Evolutionary conservation across 2,329 filamentous ascomycete species (phyloP).

Genomic region (Fusarium duplospermum): DNA sequence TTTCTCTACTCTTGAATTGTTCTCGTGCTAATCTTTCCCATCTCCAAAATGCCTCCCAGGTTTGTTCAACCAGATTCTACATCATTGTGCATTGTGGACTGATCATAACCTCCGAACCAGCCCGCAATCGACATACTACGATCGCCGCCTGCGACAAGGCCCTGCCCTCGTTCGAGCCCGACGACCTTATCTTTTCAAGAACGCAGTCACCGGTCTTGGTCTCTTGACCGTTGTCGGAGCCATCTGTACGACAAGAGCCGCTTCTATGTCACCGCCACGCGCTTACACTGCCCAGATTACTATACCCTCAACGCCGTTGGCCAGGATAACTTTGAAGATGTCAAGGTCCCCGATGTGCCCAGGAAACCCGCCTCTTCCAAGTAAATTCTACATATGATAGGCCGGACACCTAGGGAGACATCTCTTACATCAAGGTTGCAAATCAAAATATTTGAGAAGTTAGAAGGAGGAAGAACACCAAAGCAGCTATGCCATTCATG

Average conservation of each 20-base stretch:
- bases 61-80: slow-evolving; percentile 18
- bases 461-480: slow-evolving; percentile 17
- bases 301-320: slow-evolving; percentile 85
- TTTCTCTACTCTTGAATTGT: neutral
- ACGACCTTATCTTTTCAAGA: slow-evolving; percentile 91
- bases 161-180: slow-evolving; percentile 91
- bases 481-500: slow-evolving; percentile 29
- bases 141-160: slow-evolving; percentile 85
- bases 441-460: neutral
- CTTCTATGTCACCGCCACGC: neutral
- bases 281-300: slow-evolving; percentile 56
- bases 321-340: slow-evolving; percentile 97
- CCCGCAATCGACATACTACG: slow-evolving; percentile 83
- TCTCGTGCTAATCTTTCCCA: neutral
- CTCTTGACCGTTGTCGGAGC: slow-evolving; percentile 81
- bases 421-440: slow-evolving; percentile 11
- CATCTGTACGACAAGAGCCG: slow-evolving; percentile 83
- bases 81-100: slow-evolving; percentile 25
- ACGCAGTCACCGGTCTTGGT: slow-evolving; percentile 81
- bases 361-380: slow-evolving; percentile 57
- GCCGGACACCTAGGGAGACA: slow-evolving; percentile 5
- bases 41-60: slow-evolving; percentile 38
- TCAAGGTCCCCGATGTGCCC: slow-evolving; percentile 85
- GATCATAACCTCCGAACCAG: slow-evolving; percentile 48
- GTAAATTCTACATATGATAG: slow-evolving; percentile 29